Evolutionary conservation across 768 basidiomycete species (phyloP).

Genomic region (Auriscalpium vulgare): DNA sequence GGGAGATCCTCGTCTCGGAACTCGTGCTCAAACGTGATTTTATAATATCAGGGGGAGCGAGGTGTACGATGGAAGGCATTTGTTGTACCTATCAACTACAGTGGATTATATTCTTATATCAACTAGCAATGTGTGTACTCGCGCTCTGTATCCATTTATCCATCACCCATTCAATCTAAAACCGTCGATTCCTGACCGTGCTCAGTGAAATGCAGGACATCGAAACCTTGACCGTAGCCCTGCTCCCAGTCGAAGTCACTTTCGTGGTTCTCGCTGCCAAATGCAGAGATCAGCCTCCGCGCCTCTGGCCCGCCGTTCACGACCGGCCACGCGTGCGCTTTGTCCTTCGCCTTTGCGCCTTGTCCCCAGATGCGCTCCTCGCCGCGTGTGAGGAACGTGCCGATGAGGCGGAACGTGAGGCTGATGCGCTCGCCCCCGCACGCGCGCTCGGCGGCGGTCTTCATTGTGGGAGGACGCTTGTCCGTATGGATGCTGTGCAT

Average conservation of each 20-base stretch:
- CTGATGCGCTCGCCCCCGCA: conserved; percentile 65
- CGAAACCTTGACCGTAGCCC: conserved; percentile 58
- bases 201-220: conserved; percentile 45
- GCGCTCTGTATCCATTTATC: background rate
- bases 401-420: conserved; percentile 71
- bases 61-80: no score
- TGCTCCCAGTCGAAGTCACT: conserved; percentile 65
- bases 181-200: no score
- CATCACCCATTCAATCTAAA: background rate
- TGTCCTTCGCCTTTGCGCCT: conserved; percentile 59
- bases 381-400: conserved; percentile 56
- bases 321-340: conserved; percentile 44
- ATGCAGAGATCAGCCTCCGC: conserved; percentile 45
- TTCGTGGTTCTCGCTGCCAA: conserved; percentile 68
- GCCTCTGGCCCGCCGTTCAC: conserved; percentile 44
- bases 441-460: conserved; percentile 46
- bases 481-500: conserved; percentile 72
- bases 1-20: no score
- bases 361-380: conserved; percentile 59
- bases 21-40: no score
- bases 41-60: no score
- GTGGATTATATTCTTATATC: no score
- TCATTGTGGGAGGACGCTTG: conserved; percentile 50
- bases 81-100: no score
- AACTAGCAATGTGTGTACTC: no score